Percentiles rank a stretch among this genome's conserved stretches.
These are phyloP conservation scores for Exophiala lecanii-corni DNA, from an alignment of 2,329 filamentous ascomycete species.

Conservation along the genomic window DNA sequence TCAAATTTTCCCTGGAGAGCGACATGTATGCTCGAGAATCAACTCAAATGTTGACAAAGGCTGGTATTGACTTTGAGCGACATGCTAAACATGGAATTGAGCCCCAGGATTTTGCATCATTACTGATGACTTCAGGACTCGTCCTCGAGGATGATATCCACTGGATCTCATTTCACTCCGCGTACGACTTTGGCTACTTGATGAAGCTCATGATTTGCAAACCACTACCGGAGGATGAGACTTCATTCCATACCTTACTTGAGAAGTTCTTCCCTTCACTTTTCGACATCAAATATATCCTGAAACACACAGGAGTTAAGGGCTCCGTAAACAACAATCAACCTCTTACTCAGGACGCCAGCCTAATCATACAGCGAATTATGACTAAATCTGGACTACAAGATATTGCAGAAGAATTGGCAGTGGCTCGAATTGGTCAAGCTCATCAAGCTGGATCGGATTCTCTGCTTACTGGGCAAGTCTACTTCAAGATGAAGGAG, in stretches of 20 bases:
- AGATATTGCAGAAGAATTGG: slow-evolving; percentile 88
- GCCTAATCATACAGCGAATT: slow-evolving; percentile 75
- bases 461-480: slow-evolving; percentile 83
- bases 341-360: slow-evolving; percentile 59
- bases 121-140: slow-evolving; percentile 87
- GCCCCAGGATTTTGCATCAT: slow-evolving; percentile 77
- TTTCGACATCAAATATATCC: slow-evolving; percentile 95
- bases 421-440: slow-evolving; percentile 79
- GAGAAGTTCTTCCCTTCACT: slow-evolving; percentile 89
- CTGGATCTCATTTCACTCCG: slow-evolving; percentile 97
- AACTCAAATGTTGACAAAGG: slow-evolving; percentile 82
- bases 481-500: slow-evolving; percentile 90
- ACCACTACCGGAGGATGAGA: slow-evolving; percentile 80
- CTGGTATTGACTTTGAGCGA: slow-evolving; percentile 84
- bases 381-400: slow-evolving; percentile 89
- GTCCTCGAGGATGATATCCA: slow-evolving; percentile 82
- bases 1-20: slow-evolving; percentile 86
- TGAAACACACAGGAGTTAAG: slow-evolving; percentile 77
- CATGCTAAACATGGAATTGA: slow-evolving; percentile 88
- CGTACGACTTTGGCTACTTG: slow-evolving; percentile 96
- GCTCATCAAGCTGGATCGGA: slow-evolving; percentile 93
- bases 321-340: slow-evolving; percentile 62
- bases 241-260: slow-evolving; percentile 82
- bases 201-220: slow-evolving; percentile 79
- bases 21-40: slow-evolving; percentile 98